Base-by-base conservation (phyloP, 352 stramenopile species). In the Bremia lactucae region DNA sequence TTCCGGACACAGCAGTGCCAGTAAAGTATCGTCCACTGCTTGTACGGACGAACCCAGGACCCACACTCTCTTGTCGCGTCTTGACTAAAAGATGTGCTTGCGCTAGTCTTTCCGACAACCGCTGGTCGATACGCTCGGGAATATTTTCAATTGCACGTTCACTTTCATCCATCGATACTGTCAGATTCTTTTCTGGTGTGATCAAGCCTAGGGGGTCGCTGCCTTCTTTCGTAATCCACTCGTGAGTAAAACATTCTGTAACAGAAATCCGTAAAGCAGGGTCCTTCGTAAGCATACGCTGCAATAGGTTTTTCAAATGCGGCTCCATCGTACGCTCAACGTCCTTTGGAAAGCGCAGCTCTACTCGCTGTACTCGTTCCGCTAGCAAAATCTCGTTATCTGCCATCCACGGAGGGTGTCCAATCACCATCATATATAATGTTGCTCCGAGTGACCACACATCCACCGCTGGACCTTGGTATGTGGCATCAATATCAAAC, bases 381-480 rank as follows among this genome's bases (percentile, higher is more conserved):
- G 94, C 94, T 55, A 97, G 74, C 47, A 83, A 65, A 54, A 95
- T 67, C 0, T 87, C 75, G 18, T 77, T 94, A 31, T 92, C 89
- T 1, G 83, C 83, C 8, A 96, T 38, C 50, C 96, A 96, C 9
- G 89, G 87, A 9, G 84, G 83, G 23, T 77, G 71, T 0, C 87
- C 89, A 39, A 87, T 94, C 42, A 85, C 86, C 16, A 87, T 62
- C 75, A 94, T 94, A 62, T 86, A 94, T n/a, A 91, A 52, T 7
- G 78, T 93, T 1, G 75, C 83, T 11, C 89, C 87, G 0, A 96
- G 66, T 0, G 89, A 86, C 84, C 87, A 97, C 22, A 96, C 75
- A 51, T 97, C 89, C 0, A 84, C 89, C 5, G 94, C 49, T 24
- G 93, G 81, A 4, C 86, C 89, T 0, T 72, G 87, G 46, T 86